Percentiles rank a stretch among this genome's conserved stretches.
Evolutionary conservation across 352 stramenopile genomes (phyloP).

Genomic region (Pythium biforme): DNA sequence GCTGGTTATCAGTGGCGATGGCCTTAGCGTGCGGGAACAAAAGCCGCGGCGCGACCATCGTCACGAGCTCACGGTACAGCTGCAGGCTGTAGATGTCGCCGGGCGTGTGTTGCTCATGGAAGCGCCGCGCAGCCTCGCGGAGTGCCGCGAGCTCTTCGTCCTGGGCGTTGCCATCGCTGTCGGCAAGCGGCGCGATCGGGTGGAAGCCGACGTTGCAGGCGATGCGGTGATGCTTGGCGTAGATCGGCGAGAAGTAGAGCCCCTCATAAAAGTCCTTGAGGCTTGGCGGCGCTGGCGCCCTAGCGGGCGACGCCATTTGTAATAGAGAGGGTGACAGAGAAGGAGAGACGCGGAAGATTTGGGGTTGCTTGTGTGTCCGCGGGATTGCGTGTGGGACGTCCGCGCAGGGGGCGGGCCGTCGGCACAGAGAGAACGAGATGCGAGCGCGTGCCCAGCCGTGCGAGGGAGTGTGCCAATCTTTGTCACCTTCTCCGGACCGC

Average conservation of each 20-base stretch:
- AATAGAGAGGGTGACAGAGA: too few relatives aligned
- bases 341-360: not conserved
- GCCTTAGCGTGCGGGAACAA: slow-evolving; percentile 13
- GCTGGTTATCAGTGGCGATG: slow-evolving; percentile 1
- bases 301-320: not conserved
- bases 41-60: slow-evolving; percentile 33
- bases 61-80: slow-evolving; percentile 59
- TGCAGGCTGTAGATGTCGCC: slow-evolving; percentile 49
- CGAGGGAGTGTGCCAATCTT: not conserved
- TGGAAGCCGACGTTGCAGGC: slow-evolving; percentile 73
- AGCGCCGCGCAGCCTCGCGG: slow-evolving; percentile 15
- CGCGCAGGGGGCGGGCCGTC: not conserved
- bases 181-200: slow-evolving; percentile 9
- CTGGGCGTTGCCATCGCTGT: slow-evolving; percentile 7
- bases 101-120: slow-evolving; percentile 25
- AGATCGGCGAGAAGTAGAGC: slow-evolving; percentile 71
- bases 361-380: too few relatives aligned
- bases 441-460: not conserved
- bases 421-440: too few relatives aligned
- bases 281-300: slow-evolving; percentile 26
- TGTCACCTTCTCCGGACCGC: too few relatives aligned
- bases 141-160: slow-evolving; percentile 14
- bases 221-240: slow-evolving; percentile 57
- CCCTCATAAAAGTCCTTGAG: slow-evolving; percentile 76
- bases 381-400: too few relatives aligned